Base-by-base conservation (phyloP, 2,329 filamentous ascomycete species). In the Paraphoma chrysanthemicola region DNA sequence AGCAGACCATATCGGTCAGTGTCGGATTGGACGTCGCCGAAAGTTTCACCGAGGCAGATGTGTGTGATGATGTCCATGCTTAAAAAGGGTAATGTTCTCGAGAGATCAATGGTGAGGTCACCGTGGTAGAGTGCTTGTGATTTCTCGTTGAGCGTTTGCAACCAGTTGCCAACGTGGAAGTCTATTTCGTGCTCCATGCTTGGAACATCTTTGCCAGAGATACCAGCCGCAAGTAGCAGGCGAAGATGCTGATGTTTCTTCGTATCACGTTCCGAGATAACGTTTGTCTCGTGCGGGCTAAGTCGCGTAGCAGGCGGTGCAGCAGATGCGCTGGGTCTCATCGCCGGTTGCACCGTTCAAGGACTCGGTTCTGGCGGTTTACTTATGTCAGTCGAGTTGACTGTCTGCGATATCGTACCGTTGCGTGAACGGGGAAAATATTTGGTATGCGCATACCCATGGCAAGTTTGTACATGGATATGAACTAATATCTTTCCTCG, bases 301-400 rank as follows among this genome's bases (percentile, higher is more conserved):
- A 84, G 83, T 52, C 81, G 79, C 0, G 70, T 88, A 5, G 78
- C 74, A 28, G 85, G 83, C 2, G 80, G 79, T 0, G 81, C 85
- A 0, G 74, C 56, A 0, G 78, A 57, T 14, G 71, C 70, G 2
- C 62, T 51, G 0, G 81, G 80, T 70, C 71, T 89, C 1, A 84
- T 89, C 28, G 80, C 75, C 56, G 83, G 82, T 10, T 78, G 85
- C 2, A 77, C 78, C 0, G 69, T 88, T 4, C 84, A 88, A 55
- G 86, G 86, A 4, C 23, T 56, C 8, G 55, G 51, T 6, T 77
- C 73, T 38, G 85, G 82, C 1, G 79, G 79, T 0, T 80, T 84
- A 0, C 74, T 58, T 0, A 78, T 59, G n/a, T 70, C 70, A 2
- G 63, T 54, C 0, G 80, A 79, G 70, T 71, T 89, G 2, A 83